Evolutionary conservation across 495 filamentous ascomycete genomes (phyloP), one percentile per base, ranked within the genome.

Genomic region (Massariosphaeria phaeospora): DNA sequence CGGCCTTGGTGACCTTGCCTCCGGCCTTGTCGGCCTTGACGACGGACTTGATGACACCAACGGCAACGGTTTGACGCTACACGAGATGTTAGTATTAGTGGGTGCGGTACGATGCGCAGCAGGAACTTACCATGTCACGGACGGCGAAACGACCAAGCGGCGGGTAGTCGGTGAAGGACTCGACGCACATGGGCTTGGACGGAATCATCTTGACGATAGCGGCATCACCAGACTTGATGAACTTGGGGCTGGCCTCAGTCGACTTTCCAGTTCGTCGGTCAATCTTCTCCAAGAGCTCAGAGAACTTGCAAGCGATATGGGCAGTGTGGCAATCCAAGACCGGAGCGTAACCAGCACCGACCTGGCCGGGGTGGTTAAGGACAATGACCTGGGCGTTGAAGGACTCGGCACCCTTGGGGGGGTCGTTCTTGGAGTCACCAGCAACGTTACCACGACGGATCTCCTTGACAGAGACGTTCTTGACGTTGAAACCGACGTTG

Each of bases 401-500:
- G 65, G 85, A 89, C 62, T 93, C 90, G 67, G 77, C 78, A 69
- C 79, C 93, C 69, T 78, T 76, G 66, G 93, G 88, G 66, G 93
- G 93, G 82, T 98, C 94, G 81, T 93, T 95, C 89, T 98, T 98
- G 81, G 89, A 89, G 85, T 98, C 93, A 84, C 88, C 88, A 70
- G 89, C 88, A 71, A 98, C 94, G 83, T 97, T 98, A 74, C 93
- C 93, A 91, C 93, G 93, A 77, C 93, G 93, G 72, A 98, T 95
- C 75, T 98, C 93, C 88, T 98, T 98, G 79, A 98, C 94, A 73
- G 93, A 97, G 68, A 98, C 93, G 93, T 98, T 98, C 91, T 96
- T 96, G 79, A 98, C 94, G 86, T 98, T 98, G 90, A 98, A 98
- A 67, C 93, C 93, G 71, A 98, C 93, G 79, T 98, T 98, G 84